Base-by-base conservation (phyloP, 2,329 filamentous ascomycete genomes). In the Penicillium decumbens region DNA sequence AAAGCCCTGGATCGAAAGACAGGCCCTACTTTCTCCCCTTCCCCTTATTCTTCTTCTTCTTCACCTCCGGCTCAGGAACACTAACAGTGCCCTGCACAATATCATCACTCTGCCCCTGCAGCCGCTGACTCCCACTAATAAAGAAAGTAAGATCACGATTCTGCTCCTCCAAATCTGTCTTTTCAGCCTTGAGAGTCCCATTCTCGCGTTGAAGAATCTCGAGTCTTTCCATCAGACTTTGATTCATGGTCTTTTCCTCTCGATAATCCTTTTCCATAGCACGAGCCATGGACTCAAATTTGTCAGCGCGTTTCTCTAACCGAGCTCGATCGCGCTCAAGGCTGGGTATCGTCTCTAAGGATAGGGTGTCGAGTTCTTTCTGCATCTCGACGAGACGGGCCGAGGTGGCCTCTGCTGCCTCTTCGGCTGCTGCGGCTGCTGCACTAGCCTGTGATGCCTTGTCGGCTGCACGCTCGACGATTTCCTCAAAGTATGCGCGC, bases 401-500 rank as follows among this genome's bases (percentile, higher is more conserved):
- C 0, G 74, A 72, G 0, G 87, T 85, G 41, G 77, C 77, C 53
- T 88, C 84, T 0, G 87, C 88, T 0, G 80, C 76, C 0, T 81
- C 75, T 83, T 30, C 85, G 81, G 72, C 72, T 2, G 65, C 54
- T 0, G 61, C 48, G 6, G 73, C 72, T 0, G 81, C 77, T 0
- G 81, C 77, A 0, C 81, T 78, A 0, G 91, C 89, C 62, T 86
- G 82, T 1, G 84, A 80, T 0, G 91, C 91, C 72, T 97, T 97
- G 69, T 95, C 89, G 0, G 87, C 90, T 0, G 89, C 89, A 55
- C 95, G 89, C 62, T 85, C 86, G 45, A 98, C 80, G 67, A 95
- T 83, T 59, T 95, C 92, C 67, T 97, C 92, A 60, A 95, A 98
- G 71, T 97, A 98, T 0, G 88, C 79, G 8, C 93, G 82, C 68